A percentile compares a stretch with the other conserved stretches of the same genome.
Conservation (phyloP, 768 basidiomycete genomes). For the Hydnum rufescens region DNA sequence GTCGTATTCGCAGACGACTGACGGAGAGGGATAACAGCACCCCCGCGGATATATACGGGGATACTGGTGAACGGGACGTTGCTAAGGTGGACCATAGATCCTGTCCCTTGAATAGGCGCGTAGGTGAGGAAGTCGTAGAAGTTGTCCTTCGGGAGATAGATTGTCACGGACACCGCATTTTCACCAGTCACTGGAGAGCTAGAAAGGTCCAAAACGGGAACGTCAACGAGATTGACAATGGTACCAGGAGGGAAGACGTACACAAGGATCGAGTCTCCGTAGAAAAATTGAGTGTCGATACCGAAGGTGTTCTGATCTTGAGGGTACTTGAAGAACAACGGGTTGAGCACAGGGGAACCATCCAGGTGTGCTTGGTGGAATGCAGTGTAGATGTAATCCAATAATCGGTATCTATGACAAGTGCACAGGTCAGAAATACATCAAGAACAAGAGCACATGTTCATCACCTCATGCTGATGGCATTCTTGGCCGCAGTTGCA, state of each 20-base stretch:
- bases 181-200: slow-evolving; percentile 42
- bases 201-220: neutral
- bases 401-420: slow-evolving; percentile 34
- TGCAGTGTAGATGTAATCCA: slow-evolving; percentile 55
- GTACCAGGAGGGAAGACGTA: neutral
- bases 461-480: slow-evolving; percentile 40
- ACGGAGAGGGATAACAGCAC: slow-evolving; percentile 38
- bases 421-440: neutral
- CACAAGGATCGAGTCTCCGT: slow-evolving; percentile 43
- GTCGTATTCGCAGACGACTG: slow-evolving; percentile 40
- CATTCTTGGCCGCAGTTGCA: slow-evolving; percentile 38
- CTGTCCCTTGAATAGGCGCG: slow-evolving; percentile 28
- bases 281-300: slow-evolving; percentile 53
- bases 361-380: slow-evolving; percentile 37
- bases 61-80: slow-evolving; percentile 36
- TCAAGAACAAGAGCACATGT: no score
- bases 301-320: slow-evolving; percentile 35
- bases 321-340: slow-evolving; percentile 49
- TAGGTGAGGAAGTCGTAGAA: slow-evolving; percentile 46
- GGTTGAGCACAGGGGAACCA: slow-evolving; percentile 46
- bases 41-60: slow-evolving; percentile 42
- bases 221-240: neutral
- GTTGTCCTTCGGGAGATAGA: slow-evolving; percentile 42
- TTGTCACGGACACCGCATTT: slow-evolving; percentile 33
- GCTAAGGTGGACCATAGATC: slow-evolving; percentile 21